A percentile compares a stretch with the other conserved stretches of the same genome.
These are phyloP conservation scores for Ambispora gerdemannii DNA, from an alignment of 192 early-diverging fungal species.

Conservation along the genomic window DNA sequence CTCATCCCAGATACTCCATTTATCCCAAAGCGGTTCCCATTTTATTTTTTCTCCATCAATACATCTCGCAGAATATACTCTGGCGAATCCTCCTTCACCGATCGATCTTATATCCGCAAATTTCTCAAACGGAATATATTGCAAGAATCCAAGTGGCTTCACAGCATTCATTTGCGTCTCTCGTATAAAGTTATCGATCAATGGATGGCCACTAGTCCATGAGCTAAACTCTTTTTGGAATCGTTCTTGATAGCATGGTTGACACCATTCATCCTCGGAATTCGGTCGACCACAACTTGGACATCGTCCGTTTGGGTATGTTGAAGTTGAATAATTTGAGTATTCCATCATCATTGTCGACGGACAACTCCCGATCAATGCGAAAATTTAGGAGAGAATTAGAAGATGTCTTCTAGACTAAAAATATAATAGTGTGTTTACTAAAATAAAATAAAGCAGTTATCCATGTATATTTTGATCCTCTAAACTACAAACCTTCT, in stretches of 20 bases:
- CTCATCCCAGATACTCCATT: slow-evolving; percentile 5
- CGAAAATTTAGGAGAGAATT: too few relatives aligned
- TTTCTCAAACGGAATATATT: slow-evolving; percentile 25
- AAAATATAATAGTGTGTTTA: too few relatives aligned
- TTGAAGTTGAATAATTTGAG: too few relatives aligned
- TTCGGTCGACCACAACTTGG: background rate
- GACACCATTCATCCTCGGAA: slow-evolving; percentile 18
- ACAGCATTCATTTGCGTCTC: slow-evolving; percentile 11
- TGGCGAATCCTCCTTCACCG: background rate
- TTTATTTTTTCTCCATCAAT: slow-evolving; percentile 3
- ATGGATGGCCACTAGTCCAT: slow-evolving; percentile 22
- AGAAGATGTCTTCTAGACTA: too few relatives aligned
- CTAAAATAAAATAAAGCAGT: too few relatives aligned
- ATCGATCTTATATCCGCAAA: slow-evolving; percentile 3
- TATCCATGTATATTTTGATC: too few relatives aligned
- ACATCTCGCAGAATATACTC: slow-evolving; percentile 4
- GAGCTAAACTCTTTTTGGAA: slow-evolving; percentile 5
- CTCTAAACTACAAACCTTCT: too few relatives aligned
- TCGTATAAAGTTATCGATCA: slow-evolving; percentile 23
- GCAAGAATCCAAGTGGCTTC: background rate
- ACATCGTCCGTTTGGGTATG: background rate
- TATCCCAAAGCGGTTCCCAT: slow-evolving; percentile 3
- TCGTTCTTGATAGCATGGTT: slow-evolving; percentile 1
- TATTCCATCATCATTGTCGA: too few relatives aligned
- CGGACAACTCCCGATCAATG: too few relatives aligned